Percentiles rank a stretch among this genome's conserved stretches.
phyloP scores from a whole-genome alignment of 2,329 filamentous ascomycete genomes.

The Aspergillus sp. region DNA sequence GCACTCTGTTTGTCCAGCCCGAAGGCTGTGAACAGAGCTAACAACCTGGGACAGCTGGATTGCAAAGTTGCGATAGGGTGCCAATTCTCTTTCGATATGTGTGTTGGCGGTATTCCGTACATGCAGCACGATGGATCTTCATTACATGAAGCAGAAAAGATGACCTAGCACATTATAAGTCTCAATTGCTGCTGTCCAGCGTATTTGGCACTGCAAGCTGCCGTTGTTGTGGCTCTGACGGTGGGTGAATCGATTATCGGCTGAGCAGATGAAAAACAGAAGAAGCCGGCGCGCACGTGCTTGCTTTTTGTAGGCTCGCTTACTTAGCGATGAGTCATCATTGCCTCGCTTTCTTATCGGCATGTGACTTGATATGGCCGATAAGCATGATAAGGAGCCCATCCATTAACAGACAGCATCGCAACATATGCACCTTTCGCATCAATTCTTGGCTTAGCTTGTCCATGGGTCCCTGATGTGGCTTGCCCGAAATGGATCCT shows the following conservation, averaged over 20 bases:
- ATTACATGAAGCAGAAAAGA: not conserved
- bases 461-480: not conserved
- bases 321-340: conserved; percentile 9
- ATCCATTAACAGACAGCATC: too few species aligned
- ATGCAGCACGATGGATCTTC: not conserved
- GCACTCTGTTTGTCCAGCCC: conserved; percentile 7
- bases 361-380: conserved; percentile 1
- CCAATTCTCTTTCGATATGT: not conserved
- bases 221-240: not conserved
- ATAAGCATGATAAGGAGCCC: not conserved
- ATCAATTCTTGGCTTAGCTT: not conserved
- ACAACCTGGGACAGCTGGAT: conserved; percentile 38
- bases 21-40: conserved; percentile 2
- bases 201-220: not conserved
- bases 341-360: not conserved
- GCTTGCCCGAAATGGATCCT: not conserved
- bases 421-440: too few species aligned
- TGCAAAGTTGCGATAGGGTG: conserved; percentile 30
- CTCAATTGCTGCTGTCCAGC: not conserved
- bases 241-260: not conserved
- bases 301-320: not conserved
- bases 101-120: not conserved
- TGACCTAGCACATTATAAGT: not conserved
- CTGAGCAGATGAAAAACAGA: not conserved
- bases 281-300: not conserved